Evolutionary conservation across 176 grass and related monocot species (phyloP), one percentile per base, ranked within the genome.

Genomic region (Zizania latifolia): DNA sequence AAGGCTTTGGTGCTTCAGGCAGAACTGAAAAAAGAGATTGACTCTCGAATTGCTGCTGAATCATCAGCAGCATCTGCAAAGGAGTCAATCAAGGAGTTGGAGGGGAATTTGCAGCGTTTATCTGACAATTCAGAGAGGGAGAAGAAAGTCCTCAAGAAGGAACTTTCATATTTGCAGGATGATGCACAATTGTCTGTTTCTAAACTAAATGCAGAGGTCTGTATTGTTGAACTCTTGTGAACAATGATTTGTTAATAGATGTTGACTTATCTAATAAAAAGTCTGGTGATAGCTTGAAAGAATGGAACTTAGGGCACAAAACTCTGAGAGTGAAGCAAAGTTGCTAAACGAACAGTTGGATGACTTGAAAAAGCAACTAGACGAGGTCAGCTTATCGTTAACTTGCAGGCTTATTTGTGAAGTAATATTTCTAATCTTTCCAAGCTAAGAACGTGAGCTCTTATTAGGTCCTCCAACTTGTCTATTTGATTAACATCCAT

Each of bases 91-190:
- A 90, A 60, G 71, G 91, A 94, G 60, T 74, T 94, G 54, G 88
- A 92, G 86, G 74, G 68, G 71, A 86, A 85, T 65, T 75, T 94
- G 43, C 86, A 92, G 58, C 83, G 78, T 19, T 68, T 88, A 41
- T 90, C 89, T 37, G 88, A 86, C 83, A 94, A 76, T 66, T 89
- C 86, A 84, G 91, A 94, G 51, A 92, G 95, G 85, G 95, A 94
- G 84, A 94, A 75, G 82, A 92, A 81, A 76, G 55, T 44, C 26
- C 86, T 92, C 75, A 75, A 83, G 81, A 94, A 83, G 74, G 89
- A 98, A 71, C 43, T 90, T 82, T 87, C 72, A 65, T 89, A 92
- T 64, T 51, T 79, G 73, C 80, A 98, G 82, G 89, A 98, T 64
- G 89, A 90, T 35, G 76, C 87, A 72, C 76, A 76, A 68, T 9